Percentiles rank a stretch among this genome's conserved stretches.
phyloP scores from a whole-genome alignment of 371 early-diverging fungal genomes.

The Globomyces sp. region DNA sequence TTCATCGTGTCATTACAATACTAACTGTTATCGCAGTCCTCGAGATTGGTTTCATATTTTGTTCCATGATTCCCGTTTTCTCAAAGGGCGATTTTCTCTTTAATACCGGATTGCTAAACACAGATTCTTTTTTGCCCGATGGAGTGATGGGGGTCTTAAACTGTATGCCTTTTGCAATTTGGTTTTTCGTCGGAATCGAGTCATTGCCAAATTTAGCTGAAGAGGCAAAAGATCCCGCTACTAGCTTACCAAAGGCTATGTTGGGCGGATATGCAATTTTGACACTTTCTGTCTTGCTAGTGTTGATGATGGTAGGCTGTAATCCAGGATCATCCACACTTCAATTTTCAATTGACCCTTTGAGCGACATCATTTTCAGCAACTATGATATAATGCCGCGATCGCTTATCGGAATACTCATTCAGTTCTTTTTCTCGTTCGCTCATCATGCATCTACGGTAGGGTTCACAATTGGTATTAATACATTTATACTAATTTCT shows the following conservation, averaged over 20 bases:
- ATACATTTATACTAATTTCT: too few species aligned
- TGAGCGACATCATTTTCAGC: neutral
- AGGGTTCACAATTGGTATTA: neutral
- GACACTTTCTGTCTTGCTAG: neutral
- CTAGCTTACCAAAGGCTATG: neutral
- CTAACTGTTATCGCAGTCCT: neutral
- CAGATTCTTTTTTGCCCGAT: neutral
- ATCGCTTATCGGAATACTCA: neutral
- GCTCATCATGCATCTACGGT: neutral
- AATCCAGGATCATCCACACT: neutral
- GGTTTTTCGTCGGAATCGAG: conserved; percentile 5
- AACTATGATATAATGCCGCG: neutral
- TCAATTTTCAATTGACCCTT: neutral
- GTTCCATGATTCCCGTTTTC: neutral
- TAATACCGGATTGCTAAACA: neutral
- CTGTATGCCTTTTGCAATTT: conserved; percentile 2
- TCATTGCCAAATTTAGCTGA: conserved; percentile 2
- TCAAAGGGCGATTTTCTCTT: neutral
- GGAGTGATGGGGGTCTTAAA: neutral
- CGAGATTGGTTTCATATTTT: neutral
- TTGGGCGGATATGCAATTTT: neutral
- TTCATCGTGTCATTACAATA: neutral
- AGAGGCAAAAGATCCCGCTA: neutral
- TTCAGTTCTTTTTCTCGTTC: conserved; percentile 1
- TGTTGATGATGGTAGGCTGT: neutral